Conservation (phyloP, 208 protist species). For the Leishmania amazonensis region DNA sequence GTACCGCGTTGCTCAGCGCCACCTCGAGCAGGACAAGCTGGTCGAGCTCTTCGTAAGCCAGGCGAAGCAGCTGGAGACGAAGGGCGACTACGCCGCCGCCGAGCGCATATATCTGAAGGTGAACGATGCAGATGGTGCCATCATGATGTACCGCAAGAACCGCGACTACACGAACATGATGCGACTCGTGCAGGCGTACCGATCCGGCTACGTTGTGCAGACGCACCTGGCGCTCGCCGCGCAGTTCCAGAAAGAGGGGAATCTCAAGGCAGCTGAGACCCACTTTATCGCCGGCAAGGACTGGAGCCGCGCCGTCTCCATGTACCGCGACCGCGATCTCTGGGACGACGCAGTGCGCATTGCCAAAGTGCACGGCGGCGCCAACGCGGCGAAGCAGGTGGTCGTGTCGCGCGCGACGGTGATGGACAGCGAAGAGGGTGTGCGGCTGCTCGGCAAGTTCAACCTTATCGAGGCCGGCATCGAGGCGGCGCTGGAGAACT, state of each 20-base stretch:
- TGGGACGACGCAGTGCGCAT: conserved; percentile 98
- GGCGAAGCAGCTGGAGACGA: conserved; percentile 94
- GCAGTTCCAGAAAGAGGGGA: conserved; percentile 96
- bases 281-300: conserved; percentile 95
- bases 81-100: conserved; percentile 94
- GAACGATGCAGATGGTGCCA: conserved; percentile 96
- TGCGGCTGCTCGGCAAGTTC: conserved; percentile 95
- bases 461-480: conserved; percentile 95
- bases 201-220: conserved; percentile 92
- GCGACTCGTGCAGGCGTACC: conserved; percentile 92
- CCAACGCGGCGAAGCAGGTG: conserved; percentile 94
- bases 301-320: conserved; percentile 97
- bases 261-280: conserved; percentile 94
- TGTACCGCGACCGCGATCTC: conserved; percentile 96
- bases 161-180: conserved; percentile 95
- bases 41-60: conserved; percentile 92
- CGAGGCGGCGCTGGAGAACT: conserved; percentile 93
- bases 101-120: conserved; percentile 97
- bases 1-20: conserved; percentile 92
- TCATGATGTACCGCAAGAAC: conserved; percentile 96
- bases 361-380: conserved; percentile 95
- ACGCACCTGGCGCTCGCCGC: conserved; percentile 95
- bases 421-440: conserved; percentile 94
- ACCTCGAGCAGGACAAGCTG: conserved; percentile 92
- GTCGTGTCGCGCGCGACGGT: conserved; percentile 93